Percentiles rank a stretch among this genome's conserved stretches.
Conservation (phyloP, 1,284 basidiomycete genomes). For the Naganishia liquefaciens region DNA sequence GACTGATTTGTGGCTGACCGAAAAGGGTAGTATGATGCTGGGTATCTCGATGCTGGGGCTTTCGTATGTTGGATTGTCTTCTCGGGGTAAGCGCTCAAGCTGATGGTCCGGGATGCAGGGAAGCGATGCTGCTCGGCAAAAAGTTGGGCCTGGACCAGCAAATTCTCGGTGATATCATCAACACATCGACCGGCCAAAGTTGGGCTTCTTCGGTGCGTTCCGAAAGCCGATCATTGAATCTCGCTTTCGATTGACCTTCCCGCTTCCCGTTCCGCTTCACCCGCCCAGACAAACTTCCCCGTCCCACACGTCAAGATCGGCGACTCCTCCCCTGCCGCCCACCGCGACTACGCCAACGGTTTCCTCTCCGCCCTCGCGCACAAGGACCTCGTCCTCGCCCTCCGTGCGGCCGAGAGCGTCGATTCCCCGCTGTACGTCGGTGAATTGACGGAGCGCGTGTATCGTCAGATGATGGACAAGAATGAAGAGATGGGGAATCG, state of each 20-base stretch:
- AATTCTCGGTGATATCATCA: slow-evolving; percentile 75
- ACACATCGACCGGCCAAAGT: slow-evolving; percentile 70
- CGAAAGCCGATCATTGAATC: neutral
- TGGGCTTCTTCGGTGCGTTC: slow-evolving; percentile 30
- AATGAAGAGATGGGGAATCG: slow-evolving; percentile 63
- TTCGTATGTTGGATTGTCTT: slow-evolving; percentile 17
- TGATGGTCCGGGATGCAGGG: slow-evolving; percentile 48
- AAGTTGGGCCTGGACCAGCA: slow-evolving; percentile 72
- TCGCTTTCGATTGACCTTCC: slow-evolving; percentile 14
- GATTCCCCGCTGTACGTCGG: slow-evolving; percentile 66
- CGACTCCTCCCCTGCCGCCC: slow-evolving; percentile 67
- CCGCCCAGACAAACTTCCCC: slow-evolving; percentile 79
- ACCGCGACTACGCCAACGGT: slow-evolving; percentile 71
- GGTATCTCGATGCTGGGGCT: slow-evolving; percentile 36
- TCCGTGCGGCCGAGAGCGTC: slow-evolving; percentile 61
- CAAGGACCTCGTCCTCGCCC: slow-evolving; percentile 82
- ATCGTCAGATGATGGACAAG: slow-evolving; percentile 60
- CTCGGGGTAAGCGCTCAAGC: neutral
- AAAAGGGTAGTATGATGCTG: slow-evolving; percentile 30
- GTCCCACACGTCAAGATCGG: slow-evolving; percentile 65
- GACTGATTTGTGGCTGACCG: neutral
- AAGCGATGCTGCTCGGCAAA: slow-evolving; percentile 81
- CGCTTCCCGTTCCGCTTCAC: slow-evolving; percentile 66
- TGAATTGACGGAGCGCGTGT: slow-evolving; percentile 63
- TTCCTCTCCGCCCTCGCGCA: slow-evolving; percentile 82